Conservation (phyloP, 352 stramenopile genomes). For the Pythium diclinum region DNA sequence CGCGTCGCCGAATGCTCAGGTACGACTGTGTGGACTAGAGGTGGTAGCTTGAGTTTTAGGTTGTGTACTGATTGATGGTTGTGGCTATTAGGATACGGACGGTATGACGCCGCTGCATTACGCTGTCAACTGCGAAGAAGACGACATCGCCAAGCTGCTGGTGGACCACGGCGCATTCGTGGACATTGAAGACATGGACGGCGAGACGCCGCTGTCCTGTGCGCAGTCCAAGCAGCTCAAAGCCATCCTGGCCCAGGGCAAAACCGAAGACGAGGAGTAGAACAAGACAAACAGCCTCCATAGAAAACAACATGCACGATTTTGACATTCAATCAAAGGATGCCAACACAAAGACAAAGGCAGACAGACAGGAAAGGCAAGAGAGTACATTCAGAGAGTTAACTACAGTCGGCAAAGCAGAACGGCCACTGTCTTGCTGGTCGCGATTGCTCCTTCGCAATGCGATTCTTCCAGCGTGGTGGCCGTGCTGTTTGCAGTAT, state of each 20-base stretch:
- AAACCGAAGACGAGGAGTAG: slow-evolving; percentile 4
- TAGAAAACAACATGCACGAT: not conserved
- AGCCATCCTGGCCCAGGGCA: slow-evolving; percentile 38
- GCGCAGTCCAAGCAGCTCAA: slow-evolving; percentile 41
- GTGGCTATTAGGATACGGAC: slow-evolving; percentile 47
- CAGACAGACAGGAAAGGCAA: not conserved
- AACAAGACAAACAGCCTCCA: not conserved
- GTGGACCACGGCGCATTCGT: slow-evolving; percentile 58
- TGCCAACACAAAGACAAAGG: not conserved
- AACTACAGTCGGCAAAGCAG: not conserved
- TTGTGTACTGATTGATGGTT: not conserved
- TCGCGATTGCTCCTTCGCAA: slow-evolving; percentile 2
- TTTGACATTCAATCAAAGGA: too few species aligned
- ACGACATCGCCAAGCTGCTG: slow-evolving; percentile 61
- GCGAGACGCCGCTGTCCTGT: slow-evolving; percentile 52
- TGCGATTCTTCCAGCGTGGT: not conserved
- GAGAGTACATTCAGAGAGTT: not conserved
- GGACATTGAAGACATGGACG: slow-evolving; percentile 64
- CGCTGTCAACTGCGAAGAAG: slow-evolving; percentile 66
- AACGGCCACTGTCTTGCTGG: not conserved
- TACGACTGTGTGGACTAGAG: slow-evolving; percentile 16
- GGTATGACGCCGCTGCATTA: slow-evolving; percentile 84
- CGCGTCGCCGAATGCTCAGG: slow-evolving; percentile 59
- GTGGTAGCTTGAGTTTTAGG: not conserved
- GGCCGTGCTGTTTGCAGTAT: not conserved